These are phyloP conservation scores for Elaeis guineensis DNA, from an alignment of 176 grass and related monocot genomes.

Conservation along the genomic window DNA sequence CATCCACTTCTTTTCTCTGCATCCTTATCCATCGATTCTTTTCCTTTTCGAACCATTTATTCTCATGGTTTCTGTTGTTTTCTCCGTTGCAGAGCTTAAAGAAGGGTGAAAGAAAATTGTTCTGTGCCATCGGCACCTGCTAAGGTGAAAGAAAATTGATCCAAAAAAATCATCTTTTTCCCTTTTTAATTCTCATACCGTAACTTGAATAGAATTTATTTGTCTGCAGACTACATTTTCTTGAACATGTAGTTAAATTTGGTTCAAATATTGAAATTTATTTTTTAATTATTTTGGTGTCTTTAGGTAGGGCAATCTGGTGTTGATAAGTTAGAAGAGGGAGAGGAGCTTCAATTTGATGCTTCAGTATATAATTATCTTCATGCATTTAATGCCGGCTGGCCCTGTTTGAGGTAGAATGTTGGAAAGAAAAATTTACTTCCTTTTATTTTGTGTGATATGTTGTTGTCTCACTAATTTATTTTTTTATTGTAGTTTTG, in stretches of 20 bases:
- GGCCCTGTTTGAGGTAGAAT: conserved; percentile 77
- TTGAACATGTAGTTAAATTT: too few species aligned
- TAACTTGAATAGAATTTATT: too few species aligned
- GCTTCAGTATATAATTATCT: conserved; percentile 80
- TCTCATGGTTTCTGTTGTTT: not conserved
- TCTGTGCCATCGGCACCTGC: conserved; percentile 7
- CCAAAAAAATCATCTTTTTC: not conserved
- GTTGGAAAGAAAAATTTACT: not conserved
- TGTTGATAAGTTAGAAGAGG: conserved; percentile 73
- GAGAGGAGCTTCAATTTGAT: conserved; percentile 94
- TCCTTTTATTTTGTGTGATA: not conserved
- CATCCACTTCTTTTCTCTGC: not conserved
- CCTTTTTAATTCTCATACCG: too few species aligned
- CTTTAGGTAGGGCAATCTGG: conserved; percentile 77
- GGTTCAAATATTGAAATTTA: too few species aligned
- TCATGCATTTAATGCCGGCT: conserved; percentile 56
- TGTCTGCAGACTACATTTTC: too few species aligned
- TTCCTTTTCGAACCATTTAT: too few species aligned
- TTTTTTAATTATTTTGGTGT: too few species aligned
- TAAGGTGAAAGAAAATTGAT: conserved; percentile 5
- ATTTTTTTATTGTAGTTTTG: conserved; percentile 46
- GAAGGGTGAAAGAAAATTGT: not conserved
- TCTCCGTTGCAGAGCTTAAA: conserved; percentile 5
- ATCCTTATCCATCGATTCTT: too few species aligned
- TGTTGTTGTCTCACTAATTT: not conserved